These are phyloP conservation scores for Ciborinia camelliae DNA, from an alignment of 2,329 filamentous ascomycete genomes.

Conservation along the genomic window DNA sequence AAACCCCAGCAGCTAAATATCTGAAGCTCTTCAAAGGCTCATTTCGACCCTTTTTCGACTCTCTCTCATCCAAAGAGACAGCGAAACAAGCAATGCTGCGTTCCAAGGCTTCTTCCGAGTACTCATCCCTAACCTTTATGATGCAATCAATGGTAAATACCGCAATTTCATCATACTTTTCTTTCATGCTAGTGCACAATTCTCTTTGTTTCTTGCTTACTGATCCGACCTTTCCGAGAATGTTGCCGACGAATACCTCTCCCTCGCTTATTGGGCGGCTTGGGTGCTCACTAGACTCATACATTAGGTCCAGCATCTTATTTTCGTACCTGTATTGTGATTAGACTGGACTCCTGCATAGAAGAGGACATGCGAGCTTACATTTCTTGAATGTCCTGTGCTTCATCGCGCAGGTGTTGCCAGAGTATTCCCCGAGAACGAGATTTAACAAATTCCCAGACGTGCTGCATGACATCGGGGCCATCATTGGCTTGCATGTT, in stretches of 20 bases:
- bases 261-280: slow-evolving; percentile 46
- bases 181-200: slow-evolving; percentile 42
- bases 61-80: slow-evolving; percentile 40
- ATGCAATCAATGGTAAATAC: slow-evolving; percentile 45
- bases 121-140: slow-evolving; percentile 40
- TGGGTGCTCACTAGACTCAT: slow-evolving; percentile 43
- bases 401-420: slow-evolving; percentile 40
- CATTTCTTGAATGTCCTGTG: slow-evolving; percentile 45
- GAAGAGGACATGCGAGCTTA: slow-evolving; percentile 35
- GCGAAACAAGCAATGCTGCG: slow-evolving; percentile 49
- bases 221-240: slow-evolving; percentile 48
- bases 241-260: slow-evolving; percentile 56
- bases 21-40: slow-evolving; percentile 48
- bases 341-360: neutral
- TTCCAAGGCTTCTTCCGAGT: slow-evolving; percentile 43
- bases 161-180: slow-evolving; percentile 43
- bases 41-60: slow-evolving; percentile 30
- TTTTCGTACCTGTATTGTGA: slow-evolving; percentile 48
- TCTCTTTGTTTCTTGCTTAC: slow-evolving; percentile 42
- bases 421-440: slow-evolving; percentile 39
- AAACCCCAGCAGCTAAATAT: slow-evolving; percentile 50
- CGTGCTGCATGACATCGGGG: slow-evolving; percentile 30
- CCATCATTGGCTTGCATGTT: neutral
- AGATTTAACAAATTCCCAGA: slow-evolving; percentile 43
- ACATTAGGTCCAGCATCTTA: slow-evolving; percentile 48